Evolutionary conservation across 805 yeast species (phyloP), one percentile per base, ranked within the genome.

Genomic region (Yamadazyma phyllophila): DNA sequence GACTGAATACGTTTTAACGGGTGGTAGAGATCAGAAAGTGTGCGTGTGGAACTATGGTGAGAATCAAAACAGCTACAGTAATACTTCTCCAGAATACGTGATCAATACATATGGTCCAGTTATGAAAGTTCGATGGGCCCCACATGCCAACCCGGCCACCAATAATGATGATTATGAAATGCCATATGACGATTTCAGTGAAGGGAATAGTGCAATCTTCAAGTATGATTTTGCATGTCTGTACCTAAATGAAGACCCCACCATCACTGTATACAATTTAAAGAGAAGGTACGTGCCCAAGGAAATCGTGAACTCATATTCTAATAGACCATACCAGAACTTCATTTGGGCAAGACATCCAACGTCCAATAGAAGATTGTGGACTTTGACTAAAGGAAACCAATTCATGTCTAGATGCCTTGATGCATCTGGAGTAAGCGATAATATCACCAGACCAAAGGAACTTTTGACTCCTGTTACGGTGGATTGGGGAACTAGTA

Each of bases 1-100:
- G 32, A 61, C 75, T 31, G 96, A 91, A 51, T 87, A 83, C 56
- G 77, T 94, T 15, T 83, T 84, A 4, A 88, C 96, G 15, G 97
- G 97, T 12, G 99, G 99, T 7, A 75, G 97, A 56, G 99, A 94
- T 64, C 84, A 85, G 43, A 83, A 82, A 53, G 72, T 86, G 30
- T 88, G 86, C 49, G 81, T 86, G 2, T 88, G 95, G 92, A 84
- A 69, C 45, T 71, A 66, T 49, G 61, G 67, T 2, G 73, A 68
- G 12, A 33, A 53, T 6, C 31, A 55, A 3, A 31, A 36, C 14
- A 44, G 39, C 16, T 44, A 46, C 34, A 31, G 40, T 7, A 48
- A 32, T 20, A 52, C 53, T 24, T 42, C 65, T 2, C 96, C 97
- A 0, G 92, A 88, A 29, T 77, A 78, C 52, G 82, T 82, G 11